Evolutionary conservation across 1,284 basidiomycete species (phyloP), one percentile per base, ranked within the genome.

Genomic region (Pyrrhoderma noxium): DNA sequence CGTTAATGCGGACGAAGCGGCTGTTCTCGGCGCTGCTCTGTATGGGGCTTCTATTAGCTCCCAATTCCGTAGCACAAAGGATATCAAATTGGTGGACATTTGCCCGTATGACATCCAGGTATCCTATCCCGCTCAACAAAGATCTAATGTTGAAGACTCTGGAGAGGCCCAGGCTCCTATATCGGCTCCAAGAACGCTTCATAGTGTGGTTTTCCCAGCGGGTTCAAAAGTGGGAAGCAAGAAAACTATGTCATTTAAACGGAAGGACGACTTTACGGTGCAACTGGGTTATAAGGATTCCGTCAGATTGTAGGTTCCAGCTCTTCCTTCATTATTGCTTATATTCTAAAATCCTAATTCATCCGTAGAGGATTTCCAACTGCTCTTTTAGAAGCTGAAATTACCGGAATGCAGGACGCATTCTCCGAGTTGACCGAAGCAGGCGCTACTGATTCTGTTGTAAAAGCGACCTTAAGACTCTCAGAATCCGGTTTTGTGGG

Each of bases 1-100:
- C 60, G 91, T 99, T 51, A 99, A 99, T 64, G 88, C 95, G 0
- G 96, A 99, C 65, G 95, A 99, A 73, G 92, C 93, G 0, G 89
- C 89, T 9, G 95, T 97, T 13, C 80, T 99, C 48, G 93, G 81
- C 44, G 94, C 95, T 3, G 96, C 90, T 2, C 83, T 97, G 50
- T 86, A 96, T 59, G 96, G 93, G 19, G 96, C 96, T 2, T 79
- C 80, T 27, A 77, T 94, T 45, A 93, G 88, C 61, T 77, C 86
- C 37, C 90, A 93, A 64, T 98, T 97, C 79, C 90, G 90, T 71
- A 31, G 27, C 27, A 97, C 95, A 56, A 99, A 99, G 72, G 84
- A 88, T 58, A 89, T 98, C 65, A 87, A 89, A 53, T 76, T 97
- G 23, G 68, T 76, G 16, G 95, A 98, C 63, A 75, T 88, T 55